phyloP scores from a whole-genome alignment of 192 early-diverging fungal species.

The Umbelopsis sp. region DNA sequence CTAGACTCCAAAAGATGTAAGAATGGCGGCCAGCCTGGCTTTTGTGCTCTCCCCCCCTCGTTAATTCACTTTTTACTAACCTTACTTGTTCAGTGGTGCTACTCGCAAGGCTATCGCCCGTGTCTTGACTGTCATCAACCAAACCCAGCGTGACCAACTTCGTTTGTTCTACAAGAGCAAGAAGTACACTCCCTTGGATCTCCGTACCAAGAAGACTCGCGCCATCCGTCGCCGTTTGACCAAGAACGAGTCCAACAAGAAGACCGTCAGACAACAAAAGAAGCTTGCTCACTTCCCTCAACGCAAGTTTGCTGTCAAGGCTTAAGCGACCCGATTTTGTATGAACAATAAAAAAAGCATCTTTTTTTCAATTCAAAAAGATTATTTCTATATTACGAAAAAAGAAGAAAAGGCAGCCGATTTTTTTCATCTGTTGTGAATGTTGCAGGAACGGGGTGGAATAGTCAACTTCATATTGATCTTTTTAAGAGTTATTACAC shows the following conservation, averaged over 20 bases:
- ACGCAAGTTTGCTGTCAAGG: conserved; percentile 92
- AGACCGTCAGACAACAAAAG: conserved; percentile 91
- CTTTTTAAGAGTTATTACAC: no score
- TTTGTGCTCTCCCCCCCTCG: background rate
- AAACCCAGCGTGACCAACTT: conserved; percentile 87
- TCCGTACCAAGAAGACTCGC: conserved; percentile 98
- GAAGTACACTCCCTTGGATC: conserved; percentile 95
- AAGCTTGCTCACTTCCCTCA: conserved; percentile 87
- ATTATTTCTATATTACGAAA: background rate
- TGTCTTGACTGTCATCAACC: conserved; percentile 94
- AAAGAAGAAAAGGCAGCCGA: background rate
- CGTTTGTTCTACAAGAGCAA: conserved; percentile 91
- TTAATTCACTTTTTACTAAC: background rate
- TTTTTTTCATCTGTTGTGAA: background rate
- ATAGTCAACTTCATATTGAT: no score
- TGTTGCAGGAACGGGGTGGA: background rate
- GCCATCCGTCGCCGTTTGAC: conserved; percentile 96
- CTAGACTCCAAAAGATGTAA: conserved; percentile 86
- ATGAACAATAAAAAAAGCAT: conserved; percentile 24
- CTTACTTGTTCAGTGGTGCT: conserved; percentile 50
- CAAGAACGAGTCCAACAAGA: conserved; percentile 72
- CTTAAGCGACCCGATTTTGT: conserved; percentile 51
- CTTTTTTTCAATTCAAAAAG: conserved; percentile 17
- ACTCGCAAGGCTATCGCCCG: conserved; percentile 95
- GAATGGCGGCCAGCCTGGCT: conserved; percentile 22